Percentiles rank a stretch among this genome's conserved stretches.
Evolutionary conservation across 108 stramenopile genomes (phyloP).

Genomic region (Skeletonema potamos): DNA sequence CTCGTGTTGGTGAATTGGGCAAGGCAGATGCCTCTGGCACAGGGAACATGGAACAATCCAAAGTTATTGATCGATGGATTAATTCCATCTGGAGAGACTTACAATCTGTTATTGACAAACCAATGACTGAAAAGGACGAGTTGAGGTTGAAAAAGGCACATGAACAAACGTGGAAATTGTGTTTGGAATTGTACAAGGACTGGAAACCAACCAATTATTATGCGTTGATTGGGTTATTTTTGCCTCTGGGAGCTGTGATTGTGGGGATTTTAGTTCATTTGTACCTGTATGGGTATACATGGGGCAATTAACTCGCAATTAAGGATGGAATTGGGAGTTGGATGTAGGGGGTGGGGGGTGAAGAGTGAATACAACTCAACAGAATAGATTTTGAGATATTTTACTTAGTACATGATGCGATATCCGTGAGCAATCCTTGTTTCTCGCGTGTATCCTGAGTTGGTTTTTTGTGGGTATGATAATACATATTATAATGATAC

Average conservation of each 20-base stretch:
- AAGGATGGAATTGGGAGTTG: not conserved
- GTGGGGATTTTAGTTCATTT: constrained; percentile 31
- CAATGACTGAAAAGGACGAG: not conserved
- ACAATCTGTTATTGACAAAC: constrained; percentile 9
- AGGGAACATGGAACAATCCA: constrained; percentile 57
- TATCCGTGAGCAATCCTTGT: no score
- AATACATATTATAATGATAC: no score
- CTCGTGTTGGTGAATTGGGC: constrained; percentile 57
- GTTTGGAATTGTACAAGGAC: constrained; percentile 34
- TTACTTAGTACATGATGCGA: no score
- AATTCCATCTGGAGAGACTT: constrained; percentile 38
- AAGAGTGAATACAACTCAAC: no score
- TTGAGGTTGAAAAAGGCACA: constrained; percentile 13
- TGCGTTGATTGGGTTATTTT: constrained; percentile 11
- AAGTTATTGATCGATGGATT: constrained; percentile 57
- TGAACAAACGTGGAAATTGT: constrained; percentile 38
- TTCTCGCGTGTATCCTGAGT: no score
- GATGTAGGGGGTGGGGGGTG: not conserved
- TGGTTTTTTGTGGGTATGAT: no score
- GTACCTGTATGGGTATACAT: not conserved
- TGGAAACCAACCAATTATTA: constrained; percentile 20
- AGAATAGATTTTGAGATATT: no score
- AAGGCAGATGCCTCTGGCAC: constrained; percentile 79
- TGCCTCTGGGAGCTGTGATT: constrained; percentile 18
- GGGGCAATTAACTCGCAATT: not conserved